Conservation (phyloP, 768 basidiomycete genomes). For the Mycena alexandri region DNA sequence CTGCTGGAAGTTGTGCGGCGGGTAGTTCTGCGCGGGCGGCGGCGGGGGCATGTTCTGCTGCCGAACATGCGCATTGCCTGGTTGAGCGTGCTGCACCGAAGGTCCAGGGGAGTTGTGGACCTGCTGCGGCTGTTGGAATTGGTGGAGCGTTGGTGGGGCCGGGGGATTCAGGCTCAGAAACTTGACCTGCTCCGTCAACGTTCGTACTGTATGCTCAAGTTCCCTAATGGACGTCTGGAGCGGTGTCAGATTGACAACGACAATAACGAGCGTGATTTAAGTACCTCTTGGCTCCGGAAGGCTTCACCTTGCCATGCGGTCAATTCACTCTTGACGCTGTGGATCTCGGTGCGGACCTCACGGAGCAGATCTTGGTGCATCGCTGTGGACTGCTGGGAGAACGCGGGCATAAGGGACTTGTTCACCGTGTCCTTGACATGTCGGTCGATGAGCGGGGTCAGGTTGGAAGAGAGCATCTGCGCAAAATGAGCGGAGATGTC, state of each 20-base stretch:
- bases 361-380: conserved; percentile 87
- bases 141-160: conserved; percentile 52
- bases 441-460: conserved; percentile 83
- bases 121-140: conserved; percentile 56
- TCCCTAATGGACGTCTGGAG: conserved; percentile 80
- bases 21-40: conserved; percentile 54
- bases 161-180: conserved; percentile 73
- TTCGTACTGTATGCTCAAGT: conserved; percentile 81
- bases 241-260: conserved; percentile 23
- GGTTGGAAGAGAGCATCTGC: conserved; percentile 74
- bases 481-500: conserved; percentile 85
- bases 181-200: conserved; percentile 86
- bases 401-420: conserved; percentile 81
- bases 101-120: conserved; percentile 57
- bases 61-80: conserved; percentile 56
- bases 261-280: conserved; percentile 36
- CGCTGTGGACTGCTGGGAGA: conserved; percentile 76
- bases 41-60: conserved; percentile 56
- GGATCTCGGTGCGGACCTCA: conserved; percentile 81
- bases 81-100: conserved; percentile 52
- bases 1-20: conserved; percentile 52
- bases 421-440: conserved; percentile 85
- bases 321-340: conserved; percentile 83
- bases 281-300: conserved; percentile 82
- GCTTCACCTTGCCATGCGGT: conserved; percentile 86